Conservation (phyloP, 1,284 basidiomycete genomes). For the Phylloporus sp. region DNA sequence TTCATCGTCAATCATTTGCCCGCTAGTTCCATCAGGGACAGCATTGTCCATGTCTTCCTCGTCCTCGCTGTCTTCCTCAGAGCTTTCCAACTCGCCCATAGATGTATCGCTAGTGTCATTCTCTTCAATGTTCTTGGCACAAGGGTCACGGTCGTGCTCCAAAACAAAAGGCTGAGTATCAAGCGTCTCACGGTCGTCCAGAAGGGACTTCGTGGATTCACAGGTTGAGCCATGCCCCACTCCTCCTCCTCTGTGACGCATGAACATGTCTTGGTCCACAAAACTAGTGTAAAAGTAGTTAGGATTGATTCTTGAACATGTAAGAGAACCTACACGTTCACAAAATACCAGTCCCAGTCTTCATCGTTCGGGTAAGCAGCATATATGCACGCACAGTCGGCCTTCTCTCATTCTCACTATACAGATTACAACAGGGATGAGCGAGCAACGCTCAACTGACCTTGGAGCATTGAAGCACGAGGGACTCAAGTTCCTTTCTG, state of each 20-base stretch:
- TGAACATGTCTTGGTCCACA: slow-evolving; percentile 3
- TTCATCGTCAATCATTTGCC: not conserved
- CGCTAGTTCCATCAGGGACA: not conserved
- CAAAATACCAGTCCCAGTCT: not conserved
- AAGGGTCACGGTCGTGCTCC: not conserved
- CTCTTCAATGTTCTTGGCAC: not conserved
- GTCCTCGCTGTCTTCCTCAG: not conserved
- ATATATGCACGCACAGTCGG: not conserved
- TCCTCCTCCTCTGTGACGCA: not conserved
- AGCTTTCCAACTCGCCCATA: not conserved
- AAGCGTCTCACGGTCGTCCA: slow-evolving; percentile 6
- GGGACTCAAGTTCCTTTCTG: not conserved
- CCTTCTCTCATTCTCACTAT: not conserved
- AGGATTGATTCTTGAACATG: not conserved
- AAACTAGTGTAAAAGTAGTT: not conserved
- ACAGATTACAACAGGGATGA: slow-evolving; percentile 7
- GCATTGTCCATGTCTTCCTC: slow-evolving; percentile 1
- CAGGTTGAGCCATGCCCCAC: not conserved
- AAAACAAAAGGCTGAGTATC: not conserved
- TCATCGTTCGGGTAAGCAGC: slow-evolving; percentile 1
- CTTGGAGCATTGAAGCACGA: not conserved
- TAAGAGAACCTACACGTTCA: slow-evolving; percentile 5
- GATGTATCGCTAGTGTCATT: not conserved
- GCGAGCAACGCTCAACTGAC: not conserved
- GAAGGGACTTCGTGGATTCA: slow-evolving; percentile 5